Conservation (phyloP, 345 rosid genomes). For the Gossypium ekmanianum region DNA sequence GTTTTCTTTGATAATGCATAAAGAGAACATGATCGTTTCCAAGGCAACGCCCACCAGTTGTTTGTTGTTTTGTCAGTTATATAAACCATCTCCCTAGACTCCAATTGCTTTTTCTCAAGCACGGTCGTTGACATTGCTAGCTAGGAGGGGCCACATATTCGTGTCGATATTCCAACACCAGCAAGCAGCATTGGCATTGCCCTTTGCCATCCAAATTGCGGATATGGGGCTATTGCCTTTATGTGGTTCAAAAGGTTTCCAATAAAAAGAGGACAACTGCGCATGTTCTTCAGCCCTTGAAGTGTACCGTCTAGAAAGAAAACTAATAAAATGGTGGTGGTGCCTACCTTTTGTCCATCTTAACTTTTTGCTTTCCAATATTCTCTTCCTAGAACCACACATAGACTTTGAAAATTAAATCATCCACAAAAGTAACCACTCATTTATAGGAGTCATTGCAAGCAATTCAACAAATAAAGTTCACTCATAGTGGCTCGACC, state of each 20-base stretch:
- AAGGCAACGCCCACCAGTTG: conserved; percentile 24
- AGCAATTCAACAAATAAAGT: too few species aligned
- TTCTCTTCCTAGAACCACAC: conserved; percentile 5
- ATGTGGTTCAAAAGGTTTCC: conserved; percentile 10
- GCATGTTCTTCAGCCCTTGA: background rate
- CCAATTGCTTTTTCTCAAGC: background rate
- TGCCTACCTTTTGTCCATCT: background rate
- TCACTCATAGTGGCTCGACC: too few species aligned
- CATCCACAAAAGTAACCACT: background rate
- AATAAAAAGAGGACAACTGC: background rate
- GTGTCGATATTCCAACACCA: background rate
- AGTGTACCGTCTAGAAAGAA: background rate
- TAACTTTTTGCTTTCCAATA: background rate
- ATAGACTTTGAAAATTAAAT: background rate
- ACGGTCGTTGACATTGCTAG: conserved; percentile 1
- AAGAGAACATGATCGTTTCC: conserved; percentile 18
- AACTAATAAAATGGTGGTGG: background rate
- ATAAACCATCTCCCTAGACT: background rate
- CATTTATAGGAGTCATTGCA: background rate
- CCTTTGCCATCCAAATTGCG: conserved; percentile 17
- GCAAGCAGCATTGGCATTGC: background rate
- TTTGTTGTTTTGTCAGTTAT: background rate
- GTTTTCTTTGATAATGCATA: background rate
- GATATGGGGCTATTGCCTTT: background rate
- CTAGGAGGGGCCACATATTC: background rate